Conservation (phyloP, 2,329 filamentous ascomycete genomes). For the Colletotrichum sp. region DNA sequence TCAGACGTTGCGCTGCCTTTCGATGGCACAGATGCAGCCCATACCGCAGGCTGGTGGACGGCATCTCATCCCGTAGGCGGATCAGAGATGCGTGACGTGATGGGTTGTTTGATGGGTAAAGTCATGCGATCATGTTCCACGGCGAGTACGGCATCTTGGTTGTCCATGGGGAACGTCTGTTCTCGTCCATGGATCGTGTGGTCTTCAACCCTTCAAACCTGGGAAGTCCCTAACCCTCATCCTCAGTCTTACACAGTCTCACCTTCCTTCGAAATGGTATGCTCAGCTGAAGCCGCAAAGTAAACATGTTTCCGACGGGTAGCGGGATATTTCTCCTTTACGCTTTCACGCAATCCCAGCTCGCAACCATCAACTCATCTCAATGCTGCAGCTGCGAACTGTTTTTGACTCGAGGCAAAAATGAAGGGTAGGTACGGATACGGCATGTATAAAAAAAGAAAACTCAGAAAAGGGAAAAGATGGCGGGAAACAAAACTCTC, state of each 20-base stretch:
- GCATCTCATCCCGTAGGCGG: neutral
- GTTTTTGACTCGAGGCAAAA: neutral
- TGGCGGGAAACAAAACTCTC: neutral
- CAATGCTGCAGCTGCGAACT: neutral
- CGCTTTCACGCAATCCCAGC: conserved; percentile 3
- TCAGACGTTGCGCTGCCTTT: neutral
- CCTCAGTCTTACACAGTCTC: neutral
- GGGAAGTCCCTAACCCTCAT: neutral
- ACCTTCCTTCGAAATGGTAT: neutral
- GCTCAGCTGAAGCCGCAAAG: neutral
- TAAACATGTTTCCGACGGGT: conserved; percentile 1
- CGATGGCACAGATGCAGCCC: neutral
- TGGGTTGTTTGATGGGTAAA: conserved; percentile 4
- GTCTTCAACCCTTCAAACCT: neutral
- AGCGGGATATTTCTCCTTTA: neutral
- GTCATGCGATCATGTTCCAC: conserved; percentile 5
- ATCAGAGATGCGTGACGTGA: conserved; percentile 5
- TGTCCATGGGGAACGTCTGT: neutral
- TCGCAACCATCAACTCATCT: neutral
- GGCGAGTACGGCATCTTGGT: neutral
- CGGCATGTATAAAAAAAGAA: neutral
- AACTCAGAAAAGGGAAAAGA: neutral
- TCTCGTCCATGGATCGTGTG: neutral
- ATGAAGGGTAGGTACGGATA: neutral
- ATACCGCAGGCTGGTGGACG: neutral